These are phyloP conservation scores for Xerocomellus chrysenteron DNA, from an alignment of 768 basidiomycete genomes.

Conservation along the genomic window DNA sequence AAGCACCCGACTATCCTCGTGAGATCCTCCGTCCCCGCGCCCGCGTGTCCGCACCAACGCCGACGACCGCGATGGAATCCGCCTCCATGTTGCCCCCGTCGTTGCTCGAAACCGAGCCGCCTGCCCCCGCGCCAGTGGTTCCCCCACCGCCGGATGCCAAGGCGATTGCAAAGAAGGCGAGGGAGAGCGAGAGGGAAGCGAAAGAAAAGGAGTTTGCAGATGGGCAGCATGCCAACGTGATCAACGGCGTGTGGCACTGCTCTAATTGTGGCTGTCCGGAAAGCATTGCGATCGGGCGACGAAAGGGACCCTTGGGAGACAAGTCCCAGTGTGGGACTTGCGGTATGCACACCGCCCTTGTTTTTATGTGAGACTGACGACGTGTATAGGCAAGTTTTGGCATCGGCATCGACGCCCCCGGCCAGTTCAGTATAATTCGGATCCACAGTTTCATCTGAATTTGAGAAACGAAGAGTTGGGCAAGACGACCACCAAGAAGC, in stretches of 20 bases:
- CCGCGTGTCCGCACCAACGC: constrained; percentile 54
- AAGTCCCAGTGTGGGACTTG: constrained; percentile 92
- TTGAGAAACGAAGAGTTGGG: constrained; percentile 57
- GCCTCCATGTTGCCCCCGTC: constrained; percentile 49
- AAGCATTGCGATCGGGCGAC: constrained; percentile 75
- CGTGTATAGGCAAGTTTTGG: constrained; percentile 76
- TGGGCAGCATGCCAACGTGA: constrained; percentile 77
- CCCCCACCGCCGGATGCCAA: constrained; percentile 46
- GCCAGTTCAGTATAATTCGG: constrained; percentile 77
- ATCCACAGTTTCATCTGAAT: constrained; percentile 66
- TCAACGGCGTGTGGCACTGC: constrained; percentile 91
- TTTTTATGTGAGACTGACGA: constrained; percentile 3
- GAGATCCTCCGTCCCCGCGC: constrained; percentile 62
- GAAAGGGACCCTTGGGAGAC: constrained; percentile 88
- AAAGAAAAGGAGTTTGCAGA: constrained; percentile 83
- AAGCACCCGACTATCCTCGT: constrained; percentile 58
- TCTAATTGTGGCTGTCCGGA: constrained; percentile 94
- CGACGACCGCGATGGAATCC: constrained; percentile 67
- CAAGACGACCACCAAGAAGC: constrained; percentile 56
- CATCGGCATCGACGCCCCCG: constrained; percentile 81
- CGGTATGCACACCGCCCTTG: constrained; percentile 51
- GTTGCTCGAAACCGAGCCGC: constrained; percentile 62
- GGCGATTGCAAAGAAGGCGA: constrained; percentile 56
- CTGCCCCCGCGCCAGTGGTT: constrained; percentile 31
- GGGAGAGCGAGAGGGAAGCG: constrained; percentile 78